Percentiles rank a stretch among this genome's conserved stretches.
Conservation (phyloP, 306 rosid species). For the Arachis hypogaea region DNA sequence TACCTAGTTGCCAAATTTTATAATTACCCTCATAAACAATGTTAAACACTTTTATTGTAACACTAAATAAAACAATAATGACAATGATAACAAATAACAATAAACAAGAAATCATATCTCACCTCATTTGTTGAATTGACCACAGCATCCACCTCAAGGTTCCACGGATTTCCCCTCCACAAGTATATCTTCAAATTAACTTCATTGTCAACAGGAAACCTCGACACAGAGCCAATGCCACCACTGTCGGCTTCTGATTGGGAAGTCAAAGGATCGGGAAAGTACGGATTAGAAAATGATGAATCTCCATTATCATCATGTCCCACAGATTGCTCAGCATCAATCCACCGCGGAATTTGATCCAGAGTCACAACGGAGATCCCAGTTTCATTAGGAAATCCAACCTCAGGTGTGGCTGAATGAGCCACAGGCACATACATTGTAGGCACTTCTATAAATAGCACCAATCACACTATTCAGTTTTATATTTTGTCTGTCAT, state of each 20-base stretch:
- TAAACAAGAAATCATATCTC: background rate
- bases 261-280: constrained; percentile 80
- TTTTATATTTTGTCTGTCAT: constrained; percentile 32
- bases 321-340: constrained; percentile 74
- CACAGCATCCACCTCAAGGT: constrained; percentile 97
- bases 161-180: constrained; percentile 99
- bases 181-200: constrained; percentile 81
- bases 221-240: constrained; percentile 52
- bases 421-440: constrained; percentile 78
- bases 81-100: background rate
- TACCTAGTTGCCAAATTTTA: too few species aligned
- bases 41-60: background rate
- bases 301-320: constrained; percentile 67
- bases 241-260: constrained; percentile 53
- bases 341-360: constrained; percentile 95
- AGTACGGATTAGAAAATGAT: constrained; percentile 60
- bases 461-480: constrained; percentile 38
- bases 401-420: constrained; percentile 62
- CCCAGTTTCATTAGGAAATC: constrained; percentile 65
- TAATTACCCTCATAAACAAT: background rate
- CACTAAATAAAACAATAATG: background rate
- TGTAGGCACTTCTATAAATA: constrained; percentile 43
- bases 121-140: constrained; percentile 97
- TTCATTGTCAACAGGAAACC: constrained; percentile 89
- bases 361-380: constrained; percentile 79